These are phyloP conservation scores for Marasmius sp. DNA, from an alignment of 1,284 basidiomycete species.

Conservation along the genomic window DNA sequence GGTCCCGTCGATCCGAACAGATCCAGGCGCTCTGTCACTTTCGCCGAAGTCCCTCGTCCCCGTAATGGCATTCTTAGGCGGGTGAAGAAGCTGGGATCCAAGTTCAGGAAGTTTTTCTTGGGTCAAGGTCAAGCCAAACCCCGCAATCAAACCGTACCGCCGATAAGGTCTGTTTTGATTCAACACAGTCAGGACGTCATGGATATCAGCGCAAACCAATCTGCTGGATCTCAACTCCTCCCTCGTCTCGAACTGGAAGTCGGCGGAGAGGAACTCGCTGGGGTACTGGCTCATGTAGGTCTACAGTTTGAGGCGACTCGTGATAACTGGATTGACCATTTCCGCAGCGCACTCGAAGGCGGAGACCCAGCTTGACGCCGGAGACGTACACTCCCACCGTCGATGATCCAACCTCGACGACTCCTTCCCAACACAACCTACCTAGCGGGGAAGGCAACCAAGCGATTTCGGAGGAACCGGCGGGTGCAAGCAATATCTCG, in stretches of 20 bases:
- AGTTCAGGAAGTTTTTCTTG: background rate
- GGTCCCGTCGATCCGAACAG: background rate
- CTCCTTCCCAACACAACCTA: background rate
- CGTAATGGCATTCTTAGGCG: background rate
- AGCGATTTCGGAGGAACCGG: background rate
- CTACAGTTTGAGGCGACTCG: background rate
- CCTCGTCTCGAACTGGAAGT: background rate
- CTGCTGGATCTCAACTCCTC: background rate
- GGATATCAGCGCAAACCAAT: background rate
- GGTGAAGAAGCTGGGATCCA: constrained; percentile 7
- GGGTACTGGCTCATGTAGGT: constrained; percentile 9
- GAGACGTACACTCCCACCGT: constrained; percentile 16
- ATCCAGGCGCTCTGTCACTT: background rate
- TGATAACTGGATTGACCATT: background rate
- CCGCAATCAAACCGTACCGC: background rate
- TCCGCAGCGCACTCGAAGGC: constrained; percentile 8
- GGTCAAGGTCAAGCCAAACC: background rate
- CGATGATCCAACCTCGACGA: background rate
- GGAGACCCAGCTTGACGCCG: constrained; percentile 13
- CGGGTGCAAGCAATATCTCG: background rate
- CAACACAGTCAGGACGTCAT: background rate
- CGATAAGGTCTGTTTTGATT: background rate
- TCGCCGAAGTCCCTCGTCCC: background rate
- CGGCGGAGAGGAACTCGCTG: background rate
- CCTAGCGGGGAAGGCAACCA: background rate